phyloP scores from a whole-genome alignment of 1,284 basidiomycete genomes.

The Puccinia hordei region DNA sequence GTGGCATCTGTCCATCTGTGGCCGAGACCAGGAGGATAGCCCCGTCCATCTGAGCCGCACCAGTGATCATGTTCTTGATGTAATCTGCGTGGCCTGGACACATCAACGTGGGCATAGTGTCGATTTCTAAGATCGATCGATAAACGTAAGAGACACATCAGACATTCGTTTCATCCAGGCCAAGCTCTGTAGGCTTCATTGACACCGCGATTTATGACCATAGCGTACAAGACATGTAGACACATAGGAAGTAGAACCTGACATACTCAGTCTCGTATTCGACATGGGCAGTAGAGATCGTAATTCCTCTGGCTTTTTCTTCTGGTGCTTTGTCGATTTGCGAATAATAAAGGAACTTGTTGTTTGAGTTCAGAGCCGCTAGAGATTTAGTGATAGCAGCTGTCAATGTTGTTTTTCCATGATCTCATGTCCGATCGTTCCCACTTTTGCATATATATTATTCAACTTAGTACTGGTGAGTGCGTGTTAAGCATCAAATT shows the following conservation, averaged over 20 bases:
- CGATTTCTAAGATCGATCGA: constrained; percentile 62
- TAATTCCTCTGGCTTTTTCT: constrained; percentile 99
- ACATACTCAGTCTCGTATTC: constrained; percentile 83
- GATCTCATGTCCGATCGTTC: constrained; percentile 56
- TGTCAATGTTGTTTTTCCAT: constrained; percentile 82
- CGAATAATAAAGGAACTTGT: constrained; percentile 94
- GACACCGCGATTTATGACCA: background rate
- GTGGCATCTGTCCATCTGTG: constrained; percentile 99
- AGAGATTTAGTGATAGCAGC: constrained; percentile 98
- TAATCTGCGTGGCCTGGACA: constrained; percentile 71
- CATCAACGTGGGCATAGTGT: constrained; percentile 99
- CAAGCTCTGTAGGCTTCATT: background rate
- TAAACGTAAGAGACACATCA: background rate
- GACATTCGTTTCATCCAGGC: background rate
- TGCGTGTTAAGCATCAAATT: background rate
- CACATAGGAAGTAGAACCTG: background rate
- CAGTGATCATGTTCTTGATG: constrained; percentile 96
- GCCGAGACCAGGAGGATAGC: constrained; percentile 80
- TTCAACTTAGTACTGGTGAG: background rate
- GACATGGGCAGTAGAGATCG: constrained; percentile 84
- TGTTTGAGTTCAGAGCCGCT: constrained; percentile 72
- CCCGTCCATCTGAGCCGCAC: constrained; percentile 94
- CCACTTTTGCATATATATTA: constrained; percentile 34
- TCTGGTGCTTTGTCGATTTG: constrained; percentile 99
- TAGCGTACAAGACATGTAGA: background rate